Conservation (phyloP, 2,329 filamentous ascomycete genomes). For the Ceratocystis alfenasii region DNA sequence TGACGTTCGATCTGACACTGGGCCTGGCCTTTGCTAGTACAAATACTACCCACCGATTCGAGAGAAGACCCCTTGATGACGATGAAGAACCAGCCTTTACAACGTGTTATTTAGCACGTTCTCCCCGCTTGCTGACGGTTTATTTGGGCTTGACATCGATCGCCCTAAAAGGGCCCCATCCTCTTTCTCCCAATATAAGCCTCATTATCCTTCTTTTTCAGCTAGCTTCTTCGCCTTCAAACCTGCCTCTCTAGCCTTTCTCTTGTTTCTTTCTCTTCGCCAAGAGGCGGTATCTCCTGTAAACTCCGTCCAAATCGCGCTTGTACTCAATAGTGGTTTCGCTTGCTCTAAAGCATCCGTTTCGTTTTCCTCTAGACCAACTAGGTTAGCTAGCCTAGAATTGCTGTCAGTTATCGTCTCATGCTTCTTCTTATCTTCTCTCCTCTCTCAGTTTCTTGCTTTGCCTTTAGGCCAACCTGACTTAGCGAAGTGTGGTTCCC, state of each 20-base stretch:
- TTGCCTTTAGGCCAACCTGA: not conserved
- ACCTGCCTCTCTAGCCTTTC: too few species aligned
- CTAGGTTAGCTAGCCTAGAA: not conserved
- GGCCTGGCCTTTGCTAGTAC: too few species aligned
- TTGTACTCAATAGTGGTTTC: not conserved
- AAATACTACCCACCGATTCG: too few species aligned
- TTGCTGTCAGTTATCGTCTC: not conserved
- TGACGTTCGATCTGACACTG: not conserved
- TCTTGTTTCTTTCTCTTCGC: not conserved
- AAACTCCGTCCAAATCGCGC: not conserved
- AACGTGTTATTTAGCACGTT: too few species aligned
- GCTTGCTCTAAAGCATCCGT: not conserved
- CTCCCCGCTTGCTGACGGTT: too few species aligned
- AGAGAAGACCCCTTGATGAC: too few species aligned
- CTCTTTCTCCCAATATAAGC: too few species aligned
- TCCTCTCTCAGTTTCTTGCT: not conserved
- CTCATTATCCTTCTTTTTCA: too few species aligned
- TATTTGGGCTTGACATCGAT: too few species aligned
- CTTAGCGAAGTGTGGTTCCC: not conserved
- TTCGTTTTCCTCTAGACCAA: not conserved
- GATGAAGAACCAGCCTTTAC: too few species aligned
- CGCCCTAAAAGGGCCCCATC: too few species aligned
- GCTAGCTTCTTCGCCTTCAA: too few species aligned
- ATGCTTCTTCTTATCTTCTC: not conserved
- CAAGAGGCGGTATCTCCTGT: not conserved